Conservation (phyloP, 2,329 filamentous ascomycete species). For the Fusarium burgessii region DNA sequence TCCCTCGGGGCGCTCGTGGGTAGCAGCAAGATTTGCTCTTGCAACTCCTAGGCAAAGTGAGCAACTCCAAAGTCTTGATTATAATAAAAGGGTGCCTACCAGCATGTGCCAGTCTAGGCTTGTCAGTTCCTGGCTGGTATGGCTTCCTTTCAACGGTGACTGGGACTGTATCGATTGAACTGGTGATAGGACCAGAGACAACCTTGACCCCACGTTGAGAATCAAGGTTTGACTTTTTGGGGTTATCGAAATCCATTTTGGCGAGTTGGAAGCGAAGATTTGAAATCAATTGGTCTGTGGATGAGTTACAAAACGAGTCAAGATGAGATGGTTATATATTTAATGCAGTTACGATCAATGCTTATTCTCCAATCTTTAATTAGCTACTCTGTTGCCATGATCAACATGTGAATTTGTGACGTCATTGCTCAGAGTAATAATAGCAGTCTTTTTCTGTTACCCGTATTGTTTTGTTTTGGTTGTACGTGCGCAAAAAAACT, state of each 20-base stretch:
- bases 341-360: fast-evolving
- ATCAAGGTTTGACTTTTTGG: neutral
- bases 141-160: neutral
- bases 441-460: fast-evolving
- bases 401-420: neutral
- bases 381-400: fast-evolving
- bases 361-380: fast-evolving
- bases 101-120: fast-evolving
- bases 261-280: no score
- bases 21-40: neutral
- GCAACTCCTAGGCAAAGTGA: neutral
- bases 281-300: neutral
- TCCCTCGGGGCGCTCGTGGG: neutral
- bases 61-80: neutral
- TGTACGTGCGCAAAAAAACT: fast-evolving
- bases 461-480: fast-evolving
- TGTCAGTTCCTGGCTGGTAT: fast-evolving
- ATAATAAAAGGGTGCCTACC: neutral
- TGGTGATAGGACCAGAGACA: fast-evolving
- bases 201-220: fast-evolving
- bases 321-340: neutral
- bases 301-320: fast-evolving
- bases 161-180: neutral
- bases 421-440: no score
- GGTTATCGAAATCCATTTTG: fast-evolving